Evolutionary conservation across 169 alveolate species (phyloP).

Genomic region (Cryptosporidium ryanae): DNA sequence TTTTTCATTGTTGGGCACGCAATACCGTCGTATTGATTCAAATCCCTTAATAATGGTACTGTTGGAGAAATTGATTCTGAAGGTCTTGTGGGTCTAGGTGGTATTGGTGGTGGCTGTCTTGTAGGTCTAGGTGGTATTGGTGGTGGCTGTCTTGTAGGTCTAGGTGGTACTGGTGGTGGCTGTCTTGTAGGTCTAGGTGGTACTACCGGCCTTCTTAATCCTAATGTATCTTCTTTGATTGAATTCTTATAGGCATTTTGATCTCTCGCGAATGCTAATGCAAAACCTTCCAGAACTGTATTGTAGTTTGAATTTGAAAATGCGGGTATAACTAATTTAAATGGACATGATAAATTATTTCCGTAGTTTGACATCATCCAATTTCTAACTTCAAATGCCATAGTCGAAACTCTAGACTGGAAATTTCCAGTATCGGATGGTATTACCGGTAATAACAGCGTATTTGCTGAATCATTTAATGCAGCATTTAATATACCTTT

Average conservation of each 20-base stretch:
- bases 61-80: not conserved
- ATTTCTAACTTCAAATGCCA: constrained; percentile 26
- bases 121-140: constrained; percentile 16
- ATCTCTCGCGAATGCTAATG: constrained; percentile 40
- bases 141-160: not conserved
- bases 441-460: constrained; percentile 12
- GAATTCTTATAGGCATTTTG: not conserved
- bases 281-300: constrained; percentile 11
- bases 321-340: constrained; percentile 27
- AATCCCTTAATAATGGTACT: constrained; percentile 33
- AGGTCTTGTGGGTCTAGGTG: constrained; percentile 6
- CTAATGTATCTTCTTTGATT: not conserved
- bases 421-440: not conserved
- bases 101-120: constrained; percentile 7
- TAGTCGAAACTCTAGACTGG: constrained; percentile 1
- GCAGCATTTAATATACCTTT: constrained; percentile 11
- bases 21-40: constrained; percentile 61
- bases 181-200: not conserved
- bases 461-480: not conserved
- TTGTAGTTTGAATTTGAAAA: not conserved
- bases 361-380: constrained; percentile 35
- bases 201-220: not conserved
- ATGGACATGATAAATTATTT: constrained; percentile 34
- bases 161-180: not conserved
- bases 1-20: constrained; percentile 75